Evolutionary conservation across 352 stramenopile genomes (phyloP), one percentile per base, ranked within the genome.

Genomic region (Phytophthora ohioensis): DNA sequence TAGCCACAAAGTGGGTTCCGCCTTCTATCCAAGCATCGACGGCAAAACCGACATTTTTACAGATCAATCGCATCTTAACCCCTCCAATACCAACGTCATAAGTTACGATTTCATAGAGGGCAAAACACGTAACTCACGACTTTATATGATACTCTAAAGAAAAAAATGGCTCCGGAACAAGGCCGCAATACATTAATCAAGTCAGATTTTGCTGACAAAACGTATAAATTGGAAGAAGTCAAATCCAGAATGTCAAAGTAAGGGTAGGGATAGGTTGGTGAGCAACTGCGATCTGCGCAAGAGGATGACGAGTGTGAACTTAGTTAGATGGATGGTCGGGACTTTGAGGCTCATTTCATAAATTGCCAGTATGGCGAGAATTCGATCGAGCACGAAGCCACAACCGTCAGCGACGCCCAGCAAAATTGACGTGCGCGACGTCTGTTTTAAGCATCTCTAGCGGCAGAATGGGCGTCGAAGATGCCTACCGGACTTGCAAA

Each of bases 131-230:
- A 27, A 27, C 21, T 27, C 1, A 27, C 21, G 21, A 27, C 21
- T 27, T 27, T 27, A 27, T 27, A 27, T 1, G 21, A 27, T 27
- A 27, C 21, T 27, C 21, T 27, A 27, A 27, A 27, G 21, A 27
- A 27, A 27, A 27, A 2, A 27, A 27, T 27, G 21, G 21, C 21
- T 2, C 21, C 21, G 21, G 21, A 27, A 27, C 21, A 27, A 27
- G 21, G 21, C 1, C 9, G 1, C 6, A 13, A 55, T 64, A 64
- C 43, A 56, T 47, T 39, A 57, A 64, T 64, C 57, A 64, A 56
- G 57, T 49, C 4, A 15, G 12, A 27, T 49, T 49, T 12, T 55
- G n/a, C 13, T 5, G 10, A 0, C 21, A 56, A 56, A 39, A 32
- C 13, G 41, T 56, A 56, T 56, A 56, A 43, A 31, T 32, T 34